Percentiles rank a stretch among this genome's conserved stretches.
These are phyloP conservation scores for Gryganskiella cystojenkinii DNA, from an alignment of 192 early-diverging fungal species.

Conservation along the genomic window DNA sequence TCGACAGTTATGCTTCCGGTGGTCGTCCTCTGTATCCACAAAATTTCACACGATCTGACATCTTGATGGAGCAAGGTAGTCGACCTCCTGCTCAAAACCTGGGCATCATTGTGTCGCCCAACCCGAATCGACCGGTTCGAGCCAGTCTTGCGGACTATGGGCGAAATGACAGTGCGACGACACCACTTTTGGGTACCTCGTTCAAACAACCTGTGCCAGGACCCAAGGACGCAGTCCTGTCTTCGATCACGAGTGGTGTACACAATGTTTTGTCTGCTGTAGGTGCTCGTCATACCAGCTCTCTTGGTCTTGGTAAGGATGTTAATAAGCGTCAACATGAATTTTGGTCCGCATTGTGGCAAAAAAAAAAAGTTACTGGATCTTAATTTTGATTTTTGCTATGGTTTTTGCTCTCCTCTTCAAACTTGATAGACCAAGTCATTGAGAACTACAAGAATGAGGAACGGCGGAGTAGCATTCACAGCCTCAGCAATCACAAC, in stretches of 20 bases:
- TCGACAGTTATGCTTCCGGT: constrained; percentile 10
- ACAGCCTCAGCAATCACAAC: constrained; percentile 17
- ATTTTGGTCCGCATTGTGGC: background rate
- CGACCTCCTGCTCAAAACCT: constrained; percentile 5
- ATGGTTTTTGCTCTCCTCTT: background rate
- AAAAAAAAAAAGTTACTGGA: background rate
- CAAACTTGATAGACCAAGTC: constrained; percentile 18
- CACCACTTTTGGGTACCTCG: constrained; percentile 28
- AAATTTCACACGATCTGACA: constrained; percentile 3
- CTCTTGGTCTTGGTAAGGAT: constrained; percentile 52
- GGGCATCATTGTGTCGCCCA: constrained; percentile 11
- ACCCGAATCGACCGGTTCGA: constrained; percentile 15
- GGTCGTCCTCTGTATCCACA: constrained; percentile 20
- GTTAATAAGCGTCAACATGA: background rate
- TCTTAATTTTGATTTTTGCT: background rate
- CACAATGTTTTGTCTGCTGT: constrained; percentile 48
- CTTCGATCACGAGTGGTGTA: constrained; percentile 22
- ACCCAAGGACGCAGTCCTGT: constrained; percentile 20
- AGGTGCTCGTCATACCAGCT: constrained; percentile 52
- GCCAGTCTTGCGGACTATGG: background rate
- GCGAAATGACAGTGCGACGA: background rate
- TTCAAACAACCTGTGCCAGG: constrained; percentile 8
- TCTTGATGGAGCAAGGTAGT: constrained; percentile 26
- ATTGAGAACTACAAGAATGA: constrained; percentile 21
- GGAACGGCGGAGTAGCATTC: constrained; percentile 28